Evolutionary conservation across 116 monocot genomes (phyloP).

Genomic region (Iris pallida): DNA sequence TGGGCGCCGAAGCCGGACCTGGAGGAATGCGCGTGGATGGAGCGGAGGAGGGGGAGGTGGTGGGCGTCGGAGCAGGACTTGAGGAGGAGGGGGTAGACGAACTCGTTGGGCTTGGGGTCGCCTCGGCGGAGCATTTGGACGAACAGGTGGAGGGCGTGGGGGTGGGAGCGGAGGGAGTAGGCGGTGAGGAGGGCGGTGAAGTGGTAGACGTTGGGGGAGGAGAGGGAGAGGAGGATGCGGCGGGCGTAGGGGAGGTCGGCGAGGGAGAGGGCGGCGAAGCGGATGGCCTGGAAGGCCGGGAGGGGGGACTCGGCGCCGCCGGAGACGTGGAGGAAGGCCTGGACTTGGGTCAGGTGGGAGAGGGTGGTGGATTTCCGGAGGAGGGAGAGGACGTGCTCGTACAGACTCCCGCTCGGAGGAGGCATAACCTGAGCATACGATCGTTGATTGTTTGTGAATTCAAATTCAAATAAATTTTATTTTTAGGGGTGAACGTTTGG

Average conservation of each 20-base stretch:
- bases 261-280: slow-evolving; percentile 56
- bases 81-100: slow-evolving; percentile 75
- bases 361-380: slow-evolving; percentile 38
- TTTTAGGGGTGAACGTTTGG: too few relatives aligned
- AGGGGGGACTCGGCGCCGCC: slow-evolving; percentile 62
- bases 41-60: slow-evolving; percentile 11
- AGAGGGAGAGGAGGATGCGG: slow-evolving; percentile 57
- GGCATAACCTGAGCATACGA: too few relatives aligned
- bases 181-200: slow-evolving; percentile 92
- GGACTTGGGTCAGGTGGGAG: slow-evolving; percentile 67
- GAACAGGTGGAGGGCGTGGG: slow-evolving; percentile 51
- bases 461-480: too few relatives aligned
- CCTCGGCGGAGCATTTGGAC: slow-evolving; percentile 39
- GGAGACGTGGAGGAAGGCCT: slow-evolving; percentile 48
- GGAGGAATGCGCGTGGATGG: slow-evolving; percentile 38
- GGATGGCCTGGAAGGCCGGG: slow-evolving; percentile 75
- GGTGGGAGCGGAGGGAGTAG: slow-evolving; percentile 41
- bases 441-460: too few relatives aligned
- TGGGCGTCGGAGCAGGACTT: slow-evolving; percentile 32
- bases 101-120: slow-evolving; percentile 62
- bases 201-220: slow-evolving; percentile 71
- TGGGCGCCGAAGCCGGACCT: slow-evolving; percentile 48
- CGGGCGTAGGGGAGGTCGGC: slow-evolving; percentile 68
- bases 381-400: slow-evolving; percentile 31
- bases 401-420: neutral